A percentile compares a stretch with the other conserved stretches of the same genome.
Evolutionary conservation across 179 eudicot species (phyloP).

Genomic region (Silene vulgaris): DNA sequence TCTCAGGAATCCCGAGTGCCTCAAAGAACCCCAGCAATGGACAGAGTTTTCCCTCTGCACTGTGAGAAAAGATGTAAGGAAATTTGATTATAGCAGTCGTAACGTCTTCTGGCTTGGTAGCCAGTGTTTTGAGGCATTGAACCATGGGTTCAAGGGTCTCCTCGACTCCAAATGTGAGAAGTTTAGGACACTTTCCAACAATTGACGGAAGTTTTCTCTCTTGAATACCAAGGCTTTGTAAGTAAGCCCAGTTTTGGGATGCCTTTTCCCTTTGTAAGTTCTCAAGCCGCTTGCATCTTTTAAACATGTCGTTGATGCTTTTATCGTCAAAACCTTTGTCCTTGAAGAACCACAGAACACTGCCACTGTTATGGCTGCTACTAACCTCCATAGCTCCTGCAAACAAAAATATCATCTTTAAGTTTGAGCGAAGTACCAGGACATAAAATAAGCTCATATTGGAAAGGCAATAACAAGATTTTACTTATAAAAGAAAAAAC

Average conservation of each 20-base stretch:
- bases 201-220: slow-evolving; percentile 77
- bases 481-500: neutral
- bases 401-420: slow-evolving; percentile 10
- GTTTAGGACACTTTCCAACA: slow-evolving; percentile 72
- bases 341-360: slow-evolving; percentile 76
- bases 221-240: slow-evolving; percentile 75
- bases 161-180: slow-evolving; percentile 63
- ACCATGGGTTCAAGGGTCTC: slow-evolving; percentile 91
- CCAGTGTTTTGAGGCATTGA: slow-evolving; percentile 70
- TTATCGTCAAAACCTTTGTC: slow-evolving; percentile 85
- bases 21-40: slow-evolving; percentile 82
- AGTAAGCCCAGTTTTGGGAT: slow-evolving; percentile 70
- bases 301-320: slow-evolving; percentile 64
- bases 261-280: slow-evolving; percentile 55
- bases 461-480: neutral
- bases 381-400: slow-evolving; percentile 55
- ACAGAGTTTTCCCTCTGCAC: slow-evolving; percentile 85
- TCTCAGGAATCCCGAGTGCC: slow-evolving; percentile 71
- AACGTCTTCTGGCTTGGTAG: slow-evolving; percentile 66
- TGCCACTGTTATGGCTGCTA: slow-evolving; percentile 43
- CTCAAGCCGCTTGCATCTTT: slow-evolving; percentile 74
- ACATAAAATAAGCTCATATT: slow-evolving; percentile 9
- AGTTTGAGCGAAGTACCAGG: neutral
- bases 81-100: slow-evolving; percentile 77
- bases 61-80: slow-evolving; percentile 81